Evolutionary conservation across 768 basidiomycete species (phyloP), one percentile per base, ranked within the genome.

Genomic region (Royoungia palumana): DNA sequence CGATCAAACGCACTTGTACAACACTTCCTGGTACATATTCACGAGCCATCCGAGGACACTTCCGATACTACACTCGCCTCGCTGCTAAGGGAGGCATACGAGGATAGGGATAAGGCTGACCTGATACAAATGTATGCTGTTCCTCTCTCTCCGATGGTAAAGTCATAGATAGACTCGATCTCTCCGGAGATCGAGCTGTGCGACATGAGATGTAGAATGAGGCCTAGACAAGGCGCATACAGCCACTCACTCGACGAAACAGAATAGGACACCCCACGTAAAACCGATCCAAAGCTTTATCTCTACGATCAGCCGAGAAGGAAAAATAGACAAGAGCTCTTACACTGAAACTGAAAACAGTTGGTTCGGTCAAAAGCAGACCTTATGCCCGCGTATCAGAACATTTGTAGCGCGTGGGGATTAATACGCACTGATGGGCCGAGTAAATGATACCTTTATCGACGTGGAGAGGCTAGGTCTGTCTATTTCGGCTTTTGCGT

Each of bases 191-290:
- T 73, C 0, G 82, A 83, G 44, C 82, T 82, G 56, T 6, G 8
- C 11, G 13, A 3, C 2, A 5, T 66, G 44, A 52, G 35, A 46
- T 32, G 21, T 37, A 42, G 41, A 25, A 28, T 28, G 14, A 32
- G 30, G 14, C 30, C 4, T 13, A 32, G 4, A 14, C 17, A 21
- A 21, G 5, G 25, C 24, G 37, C 32, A 28, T 35, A 49, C n/a
- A 21, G 11, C 9, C 39, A 43, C 70, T 27, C 57, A 83, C 81
- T 80, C 79, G 25, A 87, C 72, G 60, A 89, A 68, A 46, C 80
- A 82, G 58, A 79, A 92, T 19, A 84, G 63, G 6, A 89, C 78
- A 0, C 89, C 89, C 88, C 89, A 92, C 0, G 78, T 76, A 50
- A 91, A 81, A 44, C 82, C 81, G 25, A 82, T 68, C 85, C 83